These are phyloP conservation scores for Allomyces macrogynus DNA, from an alignment of 192 early-diverging fungal species.

Conservation along the genomic window DNA sequence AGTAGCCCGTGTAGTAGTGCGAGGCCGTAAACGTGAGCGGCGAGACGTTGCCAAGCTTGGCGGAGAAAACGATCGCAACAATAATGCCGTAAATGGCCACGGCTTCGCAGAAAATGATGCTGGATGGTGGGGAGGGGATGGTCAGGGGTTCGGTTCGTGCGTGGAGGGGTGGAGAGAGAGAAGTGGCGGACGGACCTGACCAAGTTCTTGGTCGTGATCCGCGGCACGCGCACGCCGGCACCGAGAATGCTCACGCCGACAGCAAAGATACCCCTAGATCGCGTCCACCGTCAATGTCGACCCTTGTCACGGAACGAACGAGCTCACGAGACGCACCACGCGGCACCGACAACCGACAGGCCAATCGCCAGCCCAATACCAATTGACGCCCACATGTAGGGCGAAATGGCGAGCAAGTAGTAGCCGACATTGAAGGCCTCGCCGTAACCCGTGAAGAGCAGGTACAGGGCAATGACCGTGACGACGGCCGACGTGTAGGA, in stretches of 20 bases:
- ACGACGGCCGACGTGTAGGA: constrained; percentile 10
- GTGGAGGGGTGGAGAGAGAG: neutral
- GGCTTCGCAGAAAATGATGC: constrained; percentile 98
- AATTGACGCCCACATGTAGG: constrained; percentile 72
- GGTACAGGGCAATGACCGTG: constrained; percentile 47
- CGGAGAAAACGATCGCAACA: constrained; percentile 90
- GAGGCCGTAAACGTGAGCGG: constrained; percentile 18
- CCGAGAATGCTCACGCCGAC: constrained; percentile 77
- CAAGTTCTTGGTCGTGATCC: constrained; percentile 90
- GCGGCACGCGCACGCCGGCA: constrained; percentile 68
- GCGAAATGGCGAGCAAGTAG: constrained; percentile 52
- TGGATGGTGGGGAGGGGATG: constrained; percentile 3
- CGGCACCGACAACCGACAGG: constrained; percentile 76
- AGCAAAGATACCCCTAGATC: constrained; percentile 70
- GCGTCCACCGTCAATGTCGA: constrained; percentile 1
- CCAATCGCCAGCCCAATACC: constrained; percentile 72
- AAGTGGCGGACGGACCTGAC: constrained; percentile 36
- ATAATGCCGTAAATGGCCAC: constrained; percentile 98
- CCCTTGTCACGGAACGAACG: too few species aligned
- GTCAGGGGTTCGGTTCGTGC: too few species aligned
- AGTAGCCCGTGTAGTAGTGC: constrained; percentile 71
- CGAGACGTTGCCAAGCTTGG: constrained; percentile 47
- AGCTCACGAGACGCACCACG: constrained; percentile 48
- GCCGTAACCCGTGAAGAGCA: constrained; percentile 70
- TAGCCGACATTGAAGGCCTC: constrained; percentile 71